Evolutionary conservation across 2,329 filamentous ascomycete species (phyloP).

Genomic region (Alternaria gansuensis): DNA sequence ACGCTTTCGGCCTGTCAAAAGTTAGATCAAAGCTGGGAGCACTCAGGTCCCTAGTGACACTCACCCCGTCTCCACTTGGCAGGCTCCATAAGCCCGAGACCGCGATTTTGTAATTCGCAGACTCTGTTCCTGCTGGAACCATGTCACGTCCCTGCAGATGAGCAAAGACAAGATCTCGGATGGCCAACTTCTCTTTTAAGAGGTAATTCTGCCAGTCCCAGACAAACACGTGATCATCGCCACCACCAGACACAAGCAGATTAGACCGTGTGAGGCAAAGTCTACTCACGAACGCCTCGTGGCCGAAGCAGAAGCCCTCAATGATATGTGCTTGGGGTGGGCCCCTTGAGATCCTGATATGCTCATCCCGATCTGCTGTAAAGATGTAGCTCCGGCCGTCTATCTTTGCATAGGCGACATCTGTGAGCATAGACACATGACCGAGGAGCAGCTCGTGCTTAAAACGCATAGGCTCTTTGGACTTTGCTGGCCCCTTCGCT

Average conservation of each 20-base stretch:
- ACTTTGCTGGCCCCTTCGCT: constrained; percentile 55
- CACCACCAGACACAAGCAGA: constrained; percentile 85
- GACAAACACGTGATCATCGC: constrained; percentile 78
- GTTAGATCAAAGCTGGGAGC: not conserved
- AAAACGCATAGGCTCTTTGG: constrained; percentile 65
- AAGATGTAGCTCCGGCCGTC: constrained; percentile 67
- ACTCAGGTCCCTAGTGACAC: constrained; percentile 49
- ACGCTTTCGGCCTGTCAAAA: constrained; percentile 42
- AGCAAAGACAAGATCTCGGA: constrained; percentile 37
- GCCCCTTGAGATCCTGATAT: constrained; percentile 87
- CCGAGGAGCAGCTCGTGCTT: constrained; percentile 83
- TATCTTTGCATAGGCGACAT: constrained; percentile 66
- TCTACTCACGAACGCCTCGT: constrained; percentile 82
- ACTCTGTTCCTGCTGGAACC: constrained; percentile 17
- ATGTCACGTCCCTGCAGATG: constrained; percentile 34
- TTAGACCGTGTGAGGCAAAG: constrained; percentile 72
- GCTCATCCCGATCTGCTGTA: constrained; percentile 76
- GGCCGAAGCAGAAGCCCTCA: constrained; percentile 87
- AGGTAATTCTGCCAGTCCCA: constrained; percentile 79
- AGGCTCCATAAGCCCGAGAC: constrained; percentile 63
- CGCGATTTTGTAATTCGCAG: constrained; percentile 51
- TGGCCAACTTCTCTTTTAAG: constrained; percentile 64
- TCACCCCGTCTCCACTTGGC: constrained; percentile 44
- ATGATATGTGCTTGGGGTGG: constrained; percentile 86
- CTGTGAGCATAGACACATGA: constrained; percentile 94